Base-by-base conservation (phyloP, 1,284 basidiomycete genomes). In the Apiotrichum siamense region DNA sequence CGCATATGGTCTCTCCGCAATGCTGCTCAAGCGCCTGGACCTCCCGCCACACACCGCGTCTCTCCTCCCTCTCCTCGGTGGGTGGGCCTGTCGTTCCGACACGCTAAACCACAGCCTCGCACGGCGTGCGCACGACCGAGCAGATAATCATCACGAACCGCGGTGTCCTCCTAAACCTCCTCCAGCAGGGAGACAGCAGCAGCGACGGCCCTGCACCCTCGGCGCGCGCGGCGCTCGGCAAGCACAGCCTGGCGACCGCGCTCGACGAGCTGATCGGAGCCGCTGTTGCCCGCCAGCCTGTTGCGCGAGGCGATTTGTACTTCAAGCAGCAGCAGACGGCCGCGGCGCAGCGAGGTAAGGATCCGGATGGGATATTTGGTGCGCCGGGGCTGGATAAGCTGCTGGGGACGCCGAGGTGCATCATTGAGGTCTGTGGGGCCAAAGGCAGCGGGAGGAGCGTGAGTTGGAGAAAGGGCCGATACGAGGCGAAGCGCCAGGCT, bases 371-470 rank as follows among this genome's bases (percentile, higher is more conserved):
- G 12, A 35, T 36, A 17, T 45, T 45, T 25, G 44, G 44, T 1
- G 20, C 63, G 0, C 32, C 42, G 3, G 60, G 59, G 1, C 38
- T 72, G 21, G 67, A 70, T 47, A 55, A 47, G 18, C 24, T 67
- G 25, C 39, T 41, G 9, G 39, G 37, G 57, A 65, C 29, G 69
- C 67, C 9, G 43, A 52, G 3, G 66, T 67, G 29, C 0, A 54
- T 72, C 2, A 18, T 74, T 17, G 64, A 67, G 52, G 49, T 74
- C n/a, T 58, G 59, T n/a, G 70, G 70, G 10, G 57, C 60, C 7
- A 62, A 58, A 25, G 60, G 65, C 7, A 59, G 63, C 1, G 72
- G 69, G 1, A 73, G 72, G 50, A 66, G 65, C 7, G 72, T 74
- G 13, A 60, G 72, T 54, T 13, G n/a, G n/a, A 15, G 26, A 7